Evolutionary conservation across 208 protist species (phyloP).

Genomic region (Acanthamoeba culbertsoni): DNA sequence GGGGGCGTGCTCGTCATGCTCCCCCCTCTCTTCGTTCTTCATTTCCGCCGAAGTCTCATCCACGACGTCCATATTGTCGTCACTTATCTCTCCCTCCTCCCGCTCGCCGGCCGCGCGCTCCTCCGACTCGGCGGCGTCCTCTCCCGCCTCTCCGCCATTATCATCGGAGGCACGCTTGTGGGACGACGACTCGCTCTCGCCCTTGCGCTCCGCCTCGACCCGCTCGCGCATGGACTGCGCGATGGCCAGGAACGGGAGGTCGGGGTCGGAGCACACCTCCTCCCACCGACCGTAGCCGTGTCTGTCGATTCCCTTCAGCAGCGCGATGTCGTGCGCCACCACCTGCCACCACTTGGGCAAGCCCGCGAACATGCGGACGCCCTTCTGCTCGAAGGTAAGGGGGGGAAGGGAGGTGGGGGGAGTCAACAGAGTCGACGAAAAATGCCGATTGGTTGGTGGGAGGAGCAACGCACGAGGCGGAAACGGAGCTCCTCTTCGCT

Average conservation of each 20-base stretch:
- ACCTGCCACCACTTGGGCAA: constrained; percentile 55
- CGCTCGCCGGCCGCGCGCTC: background rate
- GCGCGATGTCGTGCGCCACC: background rate
- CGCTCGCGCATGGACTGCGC: constrained; percentile 13
- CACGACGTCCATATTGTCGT: background rate
- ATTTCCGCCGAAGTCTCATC: background rate
- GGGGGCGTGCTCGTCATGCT: background rate
- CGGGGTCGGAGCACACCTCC: constrained; percentile 50
- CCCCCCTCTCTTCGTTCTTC: background rate
- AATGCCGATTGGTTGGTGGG: too few relatives aligned
- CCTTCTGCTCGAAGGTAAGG: background rate
- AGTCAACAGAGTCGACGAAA: too few relatives aligned
- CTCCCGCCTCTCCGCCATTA: background rate
- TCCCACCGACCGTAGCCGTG: constrained; percentile 59
- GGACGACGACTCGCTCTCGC: background rate
- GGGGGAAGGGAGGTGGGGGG: background rate
- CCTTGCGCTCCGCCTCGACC: constrained; percentile 1
- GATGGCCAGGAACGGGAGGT: constrained; percentile 40
- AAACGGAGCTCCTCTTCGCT: background rate
- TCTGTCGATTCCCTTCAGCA: constrained; percentile 53
- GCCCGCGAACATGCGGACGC: background rate
- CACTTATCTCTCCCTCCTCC: constrained; percentile 24
- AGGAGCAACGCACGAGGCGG: background rate
- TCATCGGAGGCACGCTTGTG: background rate
- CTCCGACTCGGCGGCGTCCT: too few relatives aligned